A percentile compares a stretch with the other conserved stretches of the same genome.
These are phyloP conservation scores for Meyerozyma guilliermondii DNA, from an alignment of 1,139 yeast species.

Conservation along the genomic window DNA sequence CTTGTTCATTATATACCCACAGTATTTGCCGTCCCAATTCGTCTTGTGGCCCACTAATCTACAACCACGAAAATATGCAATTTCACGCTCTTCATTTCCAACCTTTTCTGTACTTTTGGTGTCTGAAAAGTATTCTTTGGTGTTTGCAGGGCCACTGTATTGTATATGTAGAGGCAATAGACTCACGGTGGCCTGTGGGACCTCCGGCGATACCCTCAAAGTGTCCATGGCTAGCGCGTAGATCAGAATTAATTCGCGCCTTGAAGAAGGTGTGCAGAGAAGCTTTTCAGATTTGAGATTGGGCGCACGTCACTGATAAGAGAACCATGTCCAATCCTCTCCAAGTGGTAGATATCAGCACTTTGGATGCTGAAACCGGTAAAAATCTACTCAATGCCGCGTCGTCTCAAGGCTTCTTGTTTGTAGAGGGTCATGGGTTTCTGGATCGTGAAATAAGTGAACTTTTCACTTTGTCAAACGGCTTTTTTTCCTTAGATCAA, in stretches of 20 bases:
- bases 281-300: no score
- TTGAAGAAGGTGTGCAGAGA: neutral
- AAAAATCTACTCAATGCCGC: slow-evolving; percentile 58
- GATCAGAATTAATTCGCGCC: neutral
- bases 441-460: slow-evolving; percentile 51
- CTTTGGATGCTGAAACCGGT: slow-evolving; percentile 39
- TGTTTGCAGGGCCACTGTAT: slow-evolving; percentile 35
- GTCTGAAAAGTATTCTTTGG: slow-evolving; percentile 32
- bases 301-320: neutral
- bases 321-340: slow-evolving; percentile 28
- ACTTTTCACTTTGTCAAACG: slow-evolving; percentile 48
- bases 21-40: slow-evolving; percentile 15
- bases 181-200: slow-evolving; percentile 20
- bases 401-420: slow-evolving; percentile 62
- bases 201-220: neutral
- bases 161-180: slow-evolving; percentile 38
- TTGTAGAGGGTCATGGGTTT: slow-evolving; percentile 69
- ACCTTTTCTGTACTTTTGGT: slow-evolving; percentile 17
- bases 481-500: slow-evolving; percentile 49
- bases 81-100: slow-evolving; percentile 12
- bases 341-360: slow-evolving; percentile 53
- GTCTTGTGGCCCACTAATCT: slow-evolving; percentile 28
- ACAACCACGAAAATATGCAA: slow-evolving; percentile 38
- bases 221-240: neutral
- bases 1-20: slow-evolving; percentile 28